phyloP scores from a whole-genome alignment of 306 rosid species.

The Vicia sativa region DNA sequence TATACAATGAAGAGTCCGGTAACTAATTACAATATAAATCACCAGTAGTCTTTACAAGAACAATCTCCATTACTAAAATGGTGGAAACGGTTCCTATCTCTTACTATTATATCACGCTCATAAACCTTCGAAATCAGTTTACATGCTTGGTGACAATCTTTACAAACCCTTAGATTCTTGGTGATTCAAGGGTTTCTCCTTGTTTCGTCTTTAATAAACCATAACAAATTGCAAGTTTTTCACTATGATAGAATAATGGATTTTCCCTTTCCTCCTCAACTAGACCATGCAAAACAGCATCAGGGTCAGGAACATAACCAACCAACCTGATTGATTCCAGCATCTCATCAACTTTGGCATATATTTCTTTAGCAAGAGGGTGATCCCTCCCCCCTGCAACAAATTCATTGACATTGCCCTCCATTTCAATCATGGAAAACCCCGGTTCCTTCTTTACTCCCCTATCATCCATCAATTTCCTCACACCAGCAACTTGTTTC shows the following conservation, averaged over 20 bases:
- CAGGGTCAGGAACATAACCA: constrained; percentile 12
- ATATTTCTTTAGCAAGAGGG: constrained; percentile 9
- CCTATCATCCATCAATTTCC: constrained; percentile 1
- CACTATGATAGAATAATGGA: neutral
- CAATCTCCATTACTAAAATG: constrained; percentile 1
- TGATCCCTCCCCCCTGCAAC: constrained; percentile 1
- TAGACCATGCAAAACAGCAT: neutral
- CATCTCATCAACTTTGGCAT: constrained; percentile 1
- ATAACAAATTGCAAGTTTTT: constrained; percentile 3
- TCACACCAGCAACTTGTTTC: neutral
- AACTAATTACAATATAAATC: neutral
- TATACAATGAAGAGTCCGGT: too few species aligned
- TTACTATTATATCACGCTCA: neutral
- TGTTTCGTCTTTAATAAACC: constrained; percentile 2
- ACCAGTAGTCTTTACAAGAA: constrained; percentile 13
- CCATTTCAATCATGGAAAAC: constrained; percentile 5
- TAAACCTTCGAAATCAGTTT: constrained; percentile 3
- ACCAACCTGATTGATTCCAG: neutral
- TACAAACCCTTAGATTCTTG: neutral
- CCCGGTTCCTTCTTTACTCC: constrained; percentile 1
- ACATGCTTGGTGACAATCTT: constrained; percentile 1
- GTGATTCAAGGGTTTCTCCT: constrained; percentile 9
- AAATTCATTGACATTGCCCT: constrained; percentile 1
- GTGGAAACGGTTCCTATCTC: neutral
- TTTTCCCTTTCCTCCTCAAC: constrained; percentile 2